Evolutionary conservation across 768 basidiomycete species (phyloP).

Genomic region (Agrocybe chaxingu): DNA sequence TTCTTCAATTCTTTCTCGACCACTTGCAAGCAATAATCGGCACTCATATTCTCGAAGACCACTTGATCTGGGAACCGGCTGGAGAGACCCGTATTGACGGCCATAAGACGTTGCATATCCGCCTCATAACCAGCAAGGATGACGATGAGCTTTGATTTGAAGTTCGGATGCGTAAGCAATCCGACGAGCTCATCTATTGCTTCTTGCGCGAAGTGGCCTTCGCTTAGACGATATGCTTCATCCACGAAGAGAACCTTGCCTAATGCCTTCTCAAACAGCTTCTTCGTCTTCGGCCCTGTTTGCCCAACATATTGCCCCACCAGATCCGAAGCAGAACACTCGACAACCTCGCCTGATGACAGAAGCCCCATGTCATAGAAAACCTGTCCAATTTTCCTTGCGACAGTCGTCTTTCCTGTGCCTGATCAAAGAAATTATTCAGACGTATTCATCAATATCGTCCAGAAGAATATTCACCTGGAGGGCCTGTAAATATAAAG

Average conservation of each 20-base stretch:
- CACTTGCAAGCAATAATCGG: conserved; percentile 46
- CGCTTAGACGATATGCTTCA: conserved; percentile 62
- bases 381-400: conserved; percentile 57
- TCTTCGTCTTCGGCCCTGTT: conserved; percentile 63
- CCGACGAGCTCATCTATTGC: conserved; percentile 71
- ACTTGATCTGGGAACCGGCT: conserved; percentile 69
- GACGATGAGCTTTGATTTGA: conserved; percentile 57
- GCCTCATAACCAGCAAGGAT: conserved; percentile 69
- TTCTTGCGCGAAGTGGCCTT: conserved; percentile 66
- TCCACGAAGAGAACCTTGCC: conserved; percentile 71
- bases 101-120: conserved; percentile 60
- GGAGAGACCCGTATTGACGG: conserved; percentile 58
- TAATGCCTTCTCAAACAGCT: conserved; percentile 60
- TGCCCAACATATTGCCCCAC: conserved; percentile 71
- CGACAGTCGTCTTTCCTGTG: conserved; percentile 59
- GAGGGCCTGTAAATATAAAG: conserved; percentile 24
- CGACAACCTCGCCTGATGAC: conserved; percentile 44
- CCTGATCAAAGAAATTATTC: conserved; percentile 26
- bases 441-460: too few species aligned
- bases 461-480: too few species aligned
- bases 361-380: conserved; percentile 62
- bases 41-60: conserved; percentile 47
- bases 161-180: conserved; percentile 55
- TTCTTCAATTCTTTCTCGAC: conserved; percentile 45
- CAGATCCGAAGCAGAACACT: conserved; percentile 69